Base-by-base conservation (phyloP, 2,329 filamentous ascomycete genomes). In the Botrytis aclada region DNA sequence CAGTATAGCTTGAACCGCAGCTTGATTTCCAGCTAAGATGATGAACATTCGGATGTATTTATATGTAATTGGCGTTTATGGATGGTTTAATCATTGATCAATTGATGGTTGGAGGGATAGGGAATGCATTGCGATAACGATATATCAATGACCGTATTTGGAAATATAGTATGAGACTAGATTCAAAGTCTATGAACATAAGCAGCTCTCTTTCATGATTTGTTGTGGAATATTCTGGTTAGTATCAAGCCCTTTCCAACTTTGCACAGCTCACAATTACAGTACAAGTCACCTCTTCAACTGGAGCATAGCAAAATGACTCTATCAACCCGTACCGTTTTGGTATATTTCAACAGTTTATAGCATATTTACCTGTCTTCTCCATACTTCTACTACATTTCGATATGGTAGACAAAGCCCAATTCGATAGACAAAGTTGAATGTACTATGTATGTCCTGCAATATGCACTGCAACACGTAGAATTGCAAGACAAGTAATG, bases 1-100 rank as follows among this genome's bases (percentile, higher is more conserved):
- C 12, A 74, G 71, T 54, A 60, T 78, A 60, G 71, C 74, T 29
- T 77, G 61, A 75, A 7, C 7, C 14, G 25, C 12, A 43, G 34
- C 5, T 20, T 20, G 1, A 39, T 45, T 29, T 14, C 5, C 25
- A 47, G 18, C 14, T 18, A 37, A 14, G 4, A 34, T 16, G 8
- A 25, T 18, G 14, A 43, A n/a, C 1, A 37, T 20, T 32, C 12
- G 7, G 32, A 4, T 61, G 69, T 62, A 51, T 41, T 34, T 62
- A 29, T 34, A 70, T 45, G 54, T 6, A 22, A 25, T 22, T 41
- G 67, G 67, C 67, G 54, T 70, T 62, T 18, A 12, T 18, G 69
- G 43, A 1, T 7, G 69, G 10, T 20, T 20, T 34, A 18, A 22
- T 32, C 34, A 56, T 41, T 34, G 34, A 29, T 22, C 8, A 39